A percentile compares a stretch with the other conserved stretches of the same genome.
These are phyloP conservation scores for Conidiobolus incongruus DNA, from an alignment of 371 early-diverging fungal genomes.

Conservation along the genomic window DNA sequence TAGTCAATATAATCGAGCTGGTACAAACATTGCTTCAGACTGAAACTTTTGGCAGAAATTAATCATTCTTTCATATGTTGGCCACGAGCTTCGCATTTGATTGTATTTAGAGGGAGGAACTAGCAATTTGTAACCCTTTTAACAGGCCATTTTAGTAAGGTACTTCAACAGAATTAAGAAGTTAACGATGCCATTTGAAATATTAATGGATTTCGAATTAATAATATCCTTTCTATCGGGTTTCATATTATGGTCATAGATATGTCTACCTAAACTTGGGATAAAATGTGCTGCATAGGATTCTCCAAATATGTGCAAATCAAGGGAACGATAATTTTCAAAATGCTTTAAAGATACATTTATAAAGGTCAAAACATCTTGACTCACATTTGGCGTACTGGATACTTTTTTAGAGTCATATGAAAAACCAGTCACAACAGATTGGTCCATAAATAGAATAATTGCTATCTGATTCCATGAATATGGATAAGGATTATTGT, in stretches of 20 bases:
- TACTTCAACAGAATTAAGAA: constrained; percentile 70
- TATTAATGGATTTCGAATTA: constrained; percentile 47
- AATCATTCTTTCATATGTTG: constrained; percentile 51
- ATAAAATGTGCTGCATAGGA: too few species aligned
- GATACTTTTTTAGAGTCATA: too few species aligned
- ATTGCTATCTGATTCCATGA: constrained; percentile 22
- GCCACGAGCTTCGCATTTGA: constrained; percentile 41
- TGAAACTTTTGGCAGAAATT: constrained; percentile 57
- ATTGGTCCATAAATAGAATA: constrained; percentile 37
- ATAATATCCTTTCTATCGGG: constrained; percentile 42
- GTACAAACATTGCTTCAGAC: constrained; percentile 47
- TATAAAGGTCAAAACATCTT: constrained; percentile 54
- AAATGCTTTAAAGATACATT: constrained; percentile 32
- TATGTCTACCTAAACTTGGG: constrained; percentile 9
- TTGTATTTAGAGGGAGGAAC: constrained; percentile 33
- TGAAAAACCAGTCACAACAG: constrained; percentile 34
- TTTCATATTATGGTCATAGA: constrained; percentile 41
- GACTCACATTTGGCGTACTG: too few species aligned
- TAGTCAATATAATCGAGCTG: constrained; percentile 72
- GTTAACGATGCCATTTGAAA: constrained; percentile 84
- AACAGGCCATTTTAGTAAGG: constrained; percentile 66
- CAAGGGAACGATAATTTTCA: constrained; percentile 21
- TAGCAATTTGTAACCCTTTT: constrained; percentile 47
- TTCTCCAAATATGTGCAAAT: constrained; percentile 44
- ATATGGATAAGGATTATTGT: constrained; percentile 10